Base-by-base conservation (phyloP, 2,329 filamentous ascomycete species). In the Fonsecaea pugnacius region DNA sequence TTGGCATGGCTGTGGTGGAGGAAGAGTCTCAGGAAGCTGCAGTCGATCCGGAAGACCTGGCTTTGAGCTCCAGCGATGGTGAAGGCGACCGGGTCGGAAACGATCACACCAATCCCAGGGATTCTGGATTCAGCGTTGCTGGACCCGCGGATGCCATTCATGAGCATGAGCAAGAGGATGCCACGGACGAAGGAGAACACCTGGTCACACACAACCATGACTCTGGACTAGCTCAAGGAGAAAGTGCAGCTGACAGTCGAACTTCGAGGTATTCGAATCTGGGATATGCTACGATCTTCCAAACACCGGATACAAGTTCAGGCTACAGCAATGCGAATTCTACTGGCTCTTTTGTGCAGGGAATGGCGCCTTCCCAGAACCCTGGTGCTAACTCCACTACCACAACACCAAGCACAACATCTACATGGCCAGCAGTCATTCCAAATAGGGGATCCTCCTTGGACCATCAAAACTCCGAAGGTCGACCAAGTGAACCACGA, bases 81-180 rank as follows among this genome's bases (percentile, higher is more conserved):
- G 43, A 63, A 36, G 35, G 12, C 18, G 55, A 21, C 18, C 55
- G 12, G 16, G 27, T 18, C n/a, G 43, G 33, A 30, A 38, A 50
- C 7, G 51, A 59, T 16, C 52, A 54, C n/a, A 18, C 46, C 6
- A 62, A 65, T 35, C 62, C 51, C 36, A 55, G 66, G 27, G 66
- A 68, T 36, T 68, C 66, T 46, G 66, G 64, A 24, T 66, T 66
- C 59, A 64, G 66, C 1, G 62, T 66, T 43, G 58, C 59, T 60
- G 58, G 16, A 27, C 24, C 55, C 12, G 62, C 55, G n/a, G 12
- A 64, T 18, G 62, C 59, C 9, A 21, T 64, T 38, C 50, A 36
- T 10, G 33, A 60, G 46, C 50, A 62, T 16, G 53, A 32, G 36
- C 46, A 67, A 18, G 21, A 21, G 33, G 33, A 30, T 16, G n/a